Percentiles rank a stretch among this genome's conserved stretches.
phyloP scores from a whole-genome alignment of 2,329 filamentous ascomycete genomes.

The Ciborinia camelliae region DNA sequence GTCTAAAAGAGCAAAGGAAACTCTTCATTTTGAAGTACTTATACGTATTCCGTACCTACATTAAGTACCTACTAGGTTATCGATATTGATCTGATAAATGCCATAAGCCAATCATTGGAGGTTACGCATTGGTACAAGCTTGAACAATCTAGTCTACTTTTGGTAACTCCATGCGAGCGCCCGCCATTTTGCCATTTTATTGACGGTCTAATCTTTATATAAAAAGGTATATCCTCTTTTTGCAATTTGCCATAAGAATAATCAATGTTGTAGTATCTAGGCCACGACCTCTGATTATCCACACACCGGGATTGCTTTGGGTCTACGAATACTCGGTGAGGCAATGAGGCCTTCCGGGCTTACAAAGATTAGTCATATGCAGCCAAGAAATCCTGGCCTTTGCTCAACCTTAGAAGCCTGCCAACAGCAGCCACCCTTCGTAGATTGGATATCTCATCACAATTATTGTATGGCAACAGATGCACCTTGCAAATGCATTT shows the following conservation, averaged over 20 bases:
- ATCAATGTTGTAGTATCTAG: neutral
- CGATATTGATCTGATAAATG: neutral
- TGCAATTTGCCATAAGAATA: neutral
- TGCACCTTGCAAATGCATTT: neutral
- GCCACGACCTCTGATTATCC: neutral
- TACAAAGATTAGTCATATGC: constrained; percentile 3
- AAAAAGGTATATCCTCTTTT: constrained; percentile 3
- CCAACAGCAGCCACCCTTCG: neutral
- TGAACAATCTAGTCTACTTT: neutral
- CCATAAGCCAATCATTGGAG: neutral
- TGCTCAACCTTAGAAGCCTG: neutral
- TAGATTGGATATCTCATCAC: neutral
- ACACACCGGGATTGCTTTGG: neutral
- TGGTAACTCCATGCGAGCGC: neutral
- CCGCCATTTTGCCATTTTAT: neutral
- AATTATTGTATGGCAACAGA: neutral
- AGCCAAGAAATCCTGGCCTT: neutral
- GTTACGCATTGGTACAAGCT: neutral
- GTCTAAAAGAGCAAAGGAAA: too few relatives aligned
- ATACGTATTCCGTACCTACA: too few relatives aligned
- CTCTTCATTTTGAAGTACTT: neutral
- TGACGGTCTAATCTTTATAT: neutral
- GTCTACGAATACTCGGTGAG: neutral
- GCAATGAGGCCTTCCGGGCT: constrained; percentile 4
- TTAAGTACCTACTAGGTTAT: neutral